These are phyloP conservation scores for Cladosporium phlei DNA, from an alignment of 2,329 filamentous ascomycete genomes.

Conservation along the genomic window DNA sequence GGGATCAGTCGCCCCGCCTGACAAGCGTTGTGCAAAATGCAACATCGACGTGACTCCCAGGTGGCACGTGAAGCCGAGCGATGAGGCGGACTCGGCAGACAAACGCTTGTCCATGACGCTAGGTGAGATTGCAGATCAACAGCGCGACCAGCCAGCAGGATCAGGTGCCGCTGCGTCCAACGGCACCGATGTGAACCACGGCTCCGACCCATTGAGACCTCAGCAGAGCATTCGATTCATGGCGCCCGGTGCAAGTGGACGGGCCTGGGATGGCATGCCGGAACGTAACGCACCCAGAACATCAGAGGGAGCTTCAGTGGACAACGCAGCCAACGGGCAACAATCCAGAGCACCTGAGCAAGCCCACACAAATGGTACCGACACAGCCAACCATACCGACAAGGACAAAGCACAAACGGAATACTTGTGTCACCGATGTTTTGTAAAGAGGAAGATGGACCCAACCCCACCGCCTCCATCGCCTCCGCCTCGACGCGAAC, in stretches of 20 bases:
- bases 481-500: constrained; percentile 15
- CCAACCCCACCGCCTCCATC: constrained; percentile 33
- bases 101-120: constrained; percentile 22
- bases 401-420: constrained; percentile 17
- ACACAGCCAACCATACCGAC: constrained; percentile 7
- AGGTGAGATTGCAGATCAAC: constrained; percentile 22
- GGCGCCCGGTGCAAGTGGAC: constrained; percentile 25
- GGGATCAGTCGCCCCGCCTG: constrained; percentile 24
- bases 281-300: constrained; percentile 18
- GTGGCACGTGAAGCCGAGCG: constrained; percentile 34
- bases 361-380: neutral
- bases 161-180: neutral
- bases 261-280: constrained; percentile 29
- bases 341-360: neutral
- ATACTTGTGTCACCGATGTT: constrained; percentile 47
- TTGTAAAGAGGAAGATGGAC: constrained; percentile 41
- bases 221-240: constrained; percentile 24
- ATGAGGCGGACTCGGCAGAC: constrained; percentile 4
- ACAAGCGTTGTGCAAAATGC: constrained; percentile 42
- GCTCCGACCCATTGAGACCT: constrained; percentile 4
- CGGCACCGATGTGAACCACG: neutral
- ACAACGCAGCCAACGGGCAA: neutral
- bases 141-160: constrained; percentile 4
- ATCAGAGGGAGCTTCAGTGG: neutral
- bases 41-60: constrained; percentile 66